Conservation (phyloP, 2,329 filamentous ascomycete genomes). For the Lecanosticta acicola region DNA sequence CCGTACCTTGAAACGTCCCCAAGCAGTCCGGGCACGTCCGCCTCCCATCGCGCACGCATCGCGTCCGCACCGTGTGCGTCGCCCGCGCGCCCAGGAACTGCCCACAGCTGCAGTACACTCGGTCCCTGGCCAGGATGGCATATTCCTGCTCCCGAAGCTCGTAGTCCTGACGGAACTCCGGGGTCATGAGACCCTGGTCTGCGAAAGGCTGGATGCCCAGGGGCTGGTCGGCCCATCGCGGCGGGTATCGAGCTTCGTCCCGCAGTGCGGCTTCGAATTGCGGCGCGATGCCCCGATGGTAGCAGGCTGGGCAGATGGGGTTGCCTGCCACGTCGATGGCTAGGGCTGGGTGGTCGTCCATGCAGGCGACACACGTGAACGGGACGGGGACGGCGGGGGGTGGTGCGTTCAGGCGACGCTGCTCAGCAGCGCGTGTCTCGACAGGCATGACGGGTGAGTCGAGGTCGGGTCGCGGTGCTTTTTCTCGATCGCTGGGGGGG, state of each 20-base stretch:
- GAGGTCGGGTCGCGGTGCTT: too few species aligned
- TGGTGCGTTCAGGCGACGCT: too few species aligned
- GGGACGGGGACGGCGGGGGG: too few species aligned
- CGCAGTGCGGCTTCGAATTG: constrained; percentile 1
- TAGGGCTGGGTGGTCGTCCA: background rate
- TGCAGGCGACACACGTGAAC: background rate
- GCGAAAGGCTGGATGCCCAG: background rate
- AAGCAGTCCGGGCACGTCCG: background rate
- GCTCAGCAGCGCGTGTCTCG: too few species aligned
- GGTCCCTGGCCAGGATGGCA: background rate
- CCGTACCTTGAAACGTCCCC: background rate
- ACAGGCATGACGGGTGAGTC: too few species aligned
- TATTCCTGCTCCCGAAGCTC: background rate
- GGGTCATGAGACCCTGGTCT: background rate
- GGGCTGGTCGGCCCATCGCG: background rate
- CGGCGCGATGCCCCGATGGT: background rate
- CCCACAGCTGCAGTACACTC: constrained; percentile 5
- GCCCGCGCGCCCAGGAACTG: constrained; percentile 1
- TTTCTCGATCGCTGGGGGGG: too few species aligned
- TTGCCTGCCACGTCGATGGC: background rate
- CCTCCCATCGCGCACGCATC: background rate
- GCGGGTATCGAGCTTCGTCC: constrained; percentile 2
- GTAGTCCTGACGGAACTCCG: background rate
- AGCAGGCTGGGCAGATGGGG: constrained; percentile 5
- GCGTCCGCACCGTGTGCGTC: background rate